phyloP scores from a whole-genome alignment of 1,139 yeast genomes.

The Pichia sp. region DNA sequence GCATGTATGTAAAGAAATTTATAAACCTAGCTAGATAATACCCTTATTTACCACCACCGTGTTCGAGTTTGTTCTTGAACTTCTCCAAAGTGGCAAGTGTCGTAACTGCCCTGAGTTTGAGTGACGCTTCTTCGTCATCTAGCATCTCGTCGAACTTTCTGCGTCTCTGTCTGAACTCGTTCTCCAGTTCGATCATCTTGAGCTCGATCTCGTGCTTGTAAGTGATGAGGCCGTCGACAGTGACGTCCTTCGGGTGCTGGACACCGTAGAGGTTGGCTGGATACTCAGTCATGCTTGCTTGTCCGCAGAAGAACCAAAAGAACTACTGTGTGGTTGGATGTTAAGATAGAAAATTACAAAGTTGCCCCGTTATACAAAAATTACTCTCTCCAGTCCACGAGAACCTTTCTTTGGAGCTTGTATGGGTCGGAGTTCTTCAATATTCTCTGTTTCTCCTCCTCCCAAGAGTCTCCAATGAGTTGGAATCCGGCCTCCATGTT shows the following conservation, averaged over 20 bases:
- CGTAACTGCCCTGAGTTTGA: neutral
- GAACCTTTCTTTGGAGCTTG: slow-evolving; percentile 41
- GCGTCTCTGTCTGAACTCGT: neutral
- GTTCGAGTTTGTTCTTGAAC: neutral
- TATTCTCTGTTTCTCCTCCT: slow-evolving; percentile 59
- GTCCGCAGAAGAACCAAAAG: too few species aligned
- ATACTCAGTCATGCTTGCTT: too few species aligned
- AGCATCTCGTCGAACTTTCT: neutral
- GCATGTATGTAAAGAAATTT: neutral
- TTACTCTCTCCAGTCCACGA: slow-evolving; percentile 55
- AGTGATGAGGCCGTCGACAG: neutral
- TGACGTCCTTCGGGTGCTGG: neutral
- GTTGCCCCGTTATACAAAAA: neutral
- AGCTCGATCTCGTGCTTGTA: slow-evolving; percentile 1
- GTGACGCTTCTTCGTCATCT: slow-evolving; percentile 4
- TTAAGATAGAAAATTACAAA: neutral
- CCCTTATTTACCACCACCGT: neutral
- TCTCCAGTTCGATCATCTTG: slow-evolving; percentile 1
- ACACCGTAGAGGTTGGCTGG: slow-evolving; percentile 7
- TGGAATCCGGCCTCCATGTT: slow-evolving; percentile 78
- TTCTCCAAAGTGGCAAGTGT: slow-evolving; percentile 2
- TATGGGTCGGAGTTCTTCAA: slow-evolving; percentile 71
- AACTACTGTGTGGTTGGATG: too few species aligned
- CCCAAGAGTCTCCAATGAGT: slow-evolving; percentile 71
- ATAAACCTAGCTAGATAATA: too few species aligned